Conservation (phyloP, 305 asterid species). For the Striga hermonthica region DNA sequence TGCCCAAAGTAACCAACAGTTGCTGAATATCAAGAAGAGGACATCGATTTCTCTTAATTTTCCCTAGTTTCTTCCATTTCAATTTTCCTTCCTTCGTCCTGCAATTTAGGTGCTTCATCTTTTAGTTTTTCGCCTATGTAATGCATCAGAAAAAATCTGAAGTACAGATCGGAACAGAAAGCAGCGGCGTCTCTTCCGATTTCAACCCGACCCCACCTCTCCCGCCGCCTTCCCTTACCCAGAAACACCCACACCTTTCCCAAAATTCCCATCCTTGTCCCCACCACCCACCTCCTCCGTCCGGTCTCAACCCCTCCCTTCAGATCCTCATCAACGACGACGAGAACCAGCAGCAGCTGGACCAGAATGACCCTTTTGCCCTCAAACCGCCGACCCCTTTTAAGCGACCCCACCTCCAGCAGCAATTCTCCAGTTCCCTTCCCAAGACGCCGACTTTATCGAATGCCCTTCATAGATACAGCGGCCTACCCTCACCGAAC, state of each 20-base stretch:
- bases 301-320: constrained; percentile 38
- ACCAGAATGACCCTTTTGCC: constrained; percentile 51
- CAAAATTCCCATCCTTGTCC: constrained; percentile 36
- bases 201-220: constrained; percentile 79
- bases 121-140: constrained; percentile 47
- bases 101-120: constrained; percentile 27
- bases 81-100: not conserved
- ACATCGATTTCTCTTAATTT: constrained; percentile 5
- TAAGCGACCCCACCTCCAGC: constrained; percentile 65
- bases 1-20: constrained; percentile 15
- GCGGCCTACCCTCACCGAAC: constrained; percentile 36
- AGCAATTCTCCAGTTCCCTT: constrained; percentile 49
- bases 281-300: constrained; percentile 31
- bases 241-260: constrained; percentile 49
- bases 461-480: constrained; percentile 54
- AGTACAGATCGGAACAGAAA: constrained; percentile 99
- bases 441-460: constrained; percentile 59
- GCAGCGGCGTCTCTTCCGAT: constrained; percentile 99
- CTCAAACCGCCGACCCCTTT: constrained; percentile 72
- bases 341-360: constrained; percentile 38
- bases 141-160: constrained; percentile 99
- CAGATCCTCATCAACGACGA: constrained; percentile 60
- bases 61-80: not conserved
- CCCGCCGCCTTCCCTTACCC: constrained; percentile 54
- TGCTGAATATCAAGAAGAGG: constrained; percentile 30